Percentiles rank a stretch among this genome's conserved stretches.
Conservation (phyloP, 2,329 filamentous ascomycete genomes). For the Rachicladosporium sp. region DNA sequence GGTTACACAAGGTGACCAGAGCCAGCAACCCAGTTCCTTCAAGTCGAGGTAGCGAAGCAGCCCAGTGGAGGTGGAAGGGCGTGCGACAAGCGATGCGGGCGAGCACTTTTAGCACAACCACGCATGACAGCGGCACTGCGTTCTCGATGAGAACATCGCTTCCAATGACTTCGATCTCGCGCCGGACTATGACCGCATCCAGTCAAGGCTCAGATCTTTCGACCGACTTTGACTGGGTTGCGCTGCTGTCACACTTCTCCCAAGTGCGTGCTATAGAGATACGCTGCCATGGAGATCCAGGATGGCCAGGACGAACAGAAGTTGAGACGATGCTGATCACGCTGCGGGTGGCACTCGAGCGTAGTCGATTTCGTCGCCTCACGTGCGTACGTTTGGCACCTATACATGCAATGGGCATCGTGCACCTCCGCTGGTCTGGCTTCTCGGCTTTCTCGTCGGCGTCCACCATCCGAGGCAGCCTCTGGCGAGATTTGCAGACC, state of each 20-base stretch:
- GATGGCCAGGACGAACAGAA: slow-evolving; percentile 17
- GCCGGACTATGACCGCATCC: too few relatives aligned
- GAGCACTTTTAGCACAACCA: neutral
- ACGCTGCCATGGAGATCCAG: slow-evolving; percentile 15
- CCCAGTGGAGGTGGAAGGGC: neutral
- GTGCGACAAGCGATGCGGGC: neutral
- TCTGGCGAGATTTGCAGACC: slow-evolving; percentile 16
- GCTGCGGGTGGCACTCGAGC: slow-evolving; percentile 19
- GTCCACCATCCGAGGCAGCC: slow-evolving; percentile 1
- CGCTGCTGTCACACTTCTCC: slow-evolving; percentile 12
- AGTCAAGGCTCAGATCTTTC: neutral
- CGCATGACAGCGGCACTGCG: neutral
- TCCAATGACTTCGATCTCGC: neutral
- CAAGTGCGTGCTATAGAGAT: slow-evolving; percentile 12
- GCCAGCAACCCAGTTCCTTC: neutral
- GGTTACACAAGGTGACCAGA: neutral
- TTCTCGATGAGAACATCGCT: neutral
- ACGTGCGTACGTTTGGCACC: slow-evolving; percentile 14
- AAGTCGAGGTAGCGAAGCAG: too few relatives aligned
- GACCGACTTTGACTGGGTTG: slow-evolving; percentile 8
- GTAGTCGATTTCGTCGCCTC: slow-evolving; percentile 9
- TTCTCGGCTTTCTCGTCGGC: slow-evolving; percentile 14
- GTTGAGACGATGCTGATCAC: slow-evolving; percentile 16
- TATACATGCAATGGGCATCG: slow-evolving; percentile 20
- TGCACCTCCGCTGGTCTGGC: slow-evolving; percentile 22